Base-by-base conservation (phyloP, 2,329 filamentous ascomycete genomes). In the Clonostachys solani region DNA sequence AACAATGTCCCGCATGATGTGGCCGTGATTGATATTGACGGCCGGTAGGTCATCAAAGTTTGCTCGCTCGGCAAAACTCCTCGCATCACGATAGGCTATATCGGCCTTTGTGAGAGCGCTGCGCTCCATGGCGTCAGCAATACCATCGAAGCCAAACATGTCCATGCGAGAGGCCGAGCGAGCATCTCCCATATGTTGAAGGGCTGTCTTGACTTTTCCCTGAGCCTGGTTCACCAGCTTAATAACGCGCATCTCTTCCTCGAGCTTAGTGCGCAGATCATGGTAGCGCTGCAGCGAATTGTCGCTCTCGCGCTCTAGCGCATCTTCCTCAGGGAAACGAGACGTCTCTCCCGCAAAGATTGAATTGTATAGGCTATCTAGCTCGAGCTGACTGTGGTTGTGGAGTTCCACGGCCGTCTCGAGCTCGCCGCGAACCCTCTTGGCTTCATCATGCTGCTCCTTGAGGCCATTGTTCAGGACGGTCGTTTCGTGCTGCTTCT, bases 291-390 rank as follows among this genome's bases (percentile, higher is more conserved):
- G 56, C 33, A 66, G 52, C 2, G 69, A 66, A 5, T 56, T 49
- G 10, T 63, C 54, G 17, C 68, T 59, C 2, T 58, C 57, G 6
- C 60, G 50, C 56, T 81, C 76, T 45, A 62, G 61, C 29, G 61
- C 56, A 48, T 82, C 78, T 54, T 82, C 77, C n/a, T 73, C 72
- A 0, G 75, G 74, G 23, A 78, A 74, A 0, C 68, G 72, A 0
- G 74, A 74, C 1, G 76, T 80, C 6, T 72, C 71, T 0, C 77
- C 77, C 10, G 65, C 60, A 54, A 83, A 83, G 50, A 83, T 73
- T 44, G 63, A 66, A n/a, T 71, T 33, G 40, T 50, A 48, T 13
- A 82, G 63, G 4, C 57, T 59, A 50, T 81, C 75, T 6, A 81
- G 68, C 17, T 77, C 69, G 4, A 51, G 49, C 54, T 78, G 71